Evolutionary conservation across 2,329 filamentous ascomycete genomes (phyloP).

Genomic region (Nannizziopsis arthrosporioides): DNA sequence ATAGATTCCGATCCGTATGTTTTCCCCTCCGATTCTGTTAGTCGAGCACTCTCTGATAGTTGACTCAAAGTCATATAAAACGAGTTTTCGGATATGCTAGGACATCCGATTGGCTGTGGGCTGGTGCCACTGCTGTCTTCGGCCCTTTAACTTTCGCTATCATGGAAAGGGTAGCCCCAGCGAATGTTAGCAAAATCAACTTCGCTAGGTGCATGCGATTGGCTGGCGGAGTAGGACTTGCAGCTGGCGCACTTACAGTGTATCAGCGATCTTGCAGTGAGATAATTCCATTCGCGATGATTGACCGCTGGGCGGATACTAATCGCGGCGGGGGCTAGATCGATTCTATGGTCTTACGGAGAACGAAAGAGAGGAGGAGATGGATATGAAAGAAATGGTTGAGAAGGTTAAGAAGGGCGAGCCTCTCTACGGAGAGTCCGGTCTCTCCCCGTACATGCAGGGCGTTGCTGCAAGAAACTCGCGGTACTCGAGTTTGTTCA

Average conservation of each 20-base stretch:
- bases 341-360: slow-evolving; percentile 93
- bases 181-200: slow-evolving; percentile 68
- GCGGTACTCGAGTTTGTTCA: slow-evolving; percentile 73
- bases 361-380: slow-evolving; percentile 79
- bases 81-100: slow-evolving; percentile 82
- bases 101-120: slow-evolving; percentile 67
- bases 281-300: slow-evolving; percentile 23
- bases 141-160: slow-evolving; percentile 62
- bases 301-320: slow-evolving; percentile 12
- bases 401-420: slow-evolving; percentile 86
- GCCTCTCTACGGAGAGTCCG: slow-evolving; percentile 73
- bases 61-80: slow-evolving; percentile 63
- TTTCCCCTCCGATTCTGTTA: slow-evolving; percentile 4
- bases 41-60: neutral
- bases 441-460: slow-evolving; percentile 77
- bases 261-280: slow-evolving; percentile 76
- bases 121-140: slow-evolving; percentile 54
- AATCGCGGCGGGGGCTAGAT: slow-evolving; percentile 42
- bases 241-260: slow-evolving; percentile 71
- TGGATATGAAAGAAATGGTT: slow-evolving; percentile 99
- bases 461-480: slow-evolving; percentile 87
- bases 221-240: slow-evolving; percentile 56
- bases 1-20: slow-evolving; percentile 98
- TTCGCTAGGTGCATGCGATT: slow-evolving; percentile 77
- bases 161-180: slow-evolving; percentile 77